These are phyloP conservation scores for Pythium guiyangense DNA, from an alignment of 352 stramenopile genomes.

Conservation along the genomic window DNA sequence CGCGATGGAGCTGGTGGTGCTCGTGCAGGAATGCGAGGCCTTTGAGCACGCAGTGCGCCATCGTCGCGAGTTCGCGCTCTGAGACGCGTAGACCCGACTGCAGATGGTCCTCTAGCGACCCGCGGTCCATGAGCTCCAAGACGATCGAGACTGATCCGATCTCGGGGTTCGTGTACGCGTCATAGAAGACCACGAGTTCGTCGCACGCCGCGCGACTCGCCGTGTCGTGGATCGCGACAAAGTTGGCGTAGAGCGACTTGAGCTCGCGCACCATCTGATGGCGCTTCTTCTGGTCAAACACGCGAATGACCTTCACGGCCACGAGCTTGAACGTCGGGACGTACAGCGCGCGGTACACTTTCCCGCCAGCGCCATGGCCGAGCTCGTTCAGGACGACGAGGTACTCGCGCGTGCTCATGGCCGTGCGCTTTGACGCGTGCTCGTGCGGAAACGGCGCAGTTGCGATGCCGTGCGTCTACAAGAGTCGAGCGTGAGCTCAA, in stretches of 20 bases:
- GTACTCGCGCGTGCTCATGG: constrained; percentile 56
- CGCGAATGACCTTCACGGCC: constrained; percentile 82
- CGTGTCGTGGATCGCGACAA: constrained; percentile 55
- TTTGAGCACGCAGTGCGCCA: constrained; percentile 73
- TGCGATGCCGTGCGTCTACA: constrained; percentile 68
- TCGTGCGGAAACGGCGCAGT: constrained; percentile 55
- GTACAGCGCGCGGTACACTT: constrained; percentile 89
- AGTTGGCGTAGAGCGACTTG: constrained; percentile 82
- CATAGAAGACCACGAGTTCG: constrained; percentile 89
- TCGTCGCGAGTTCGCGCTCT: constrained; percentile 76
- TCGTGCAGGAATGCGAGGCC: constrained; percentile 88
- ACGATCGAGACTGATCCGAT: constrained; percentile 88
- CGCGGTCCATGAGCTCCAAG: constrained; percentile 94
- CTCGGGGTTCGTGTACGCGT: constrained; percentile 89
- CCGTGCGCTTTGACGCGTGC: constrained; percentile 12
- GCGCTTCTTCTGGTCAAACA: constrained; percentile 86
- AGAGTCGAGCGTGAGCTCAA: not conserved
- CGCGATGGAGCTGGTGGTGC: constrained; percentile 88
- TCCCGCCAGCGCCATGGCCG: constrained; percentile 80
- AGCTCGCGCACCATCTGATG: constrained; percentile 87
- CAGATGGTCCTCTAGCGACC: constrained; percentile 81
- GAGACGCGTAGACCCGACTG: constrained; percentile 35
- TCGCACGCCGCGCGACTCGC: constrained; percentile 45
- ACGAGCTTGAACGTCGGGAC: constrained; percentile 87
- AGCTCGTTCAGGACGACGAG: constrained; percentile 68